Conservation (phyloP, 2,329 filamentous ascomycete genomes). For the Cercospora sp. region DNA sequence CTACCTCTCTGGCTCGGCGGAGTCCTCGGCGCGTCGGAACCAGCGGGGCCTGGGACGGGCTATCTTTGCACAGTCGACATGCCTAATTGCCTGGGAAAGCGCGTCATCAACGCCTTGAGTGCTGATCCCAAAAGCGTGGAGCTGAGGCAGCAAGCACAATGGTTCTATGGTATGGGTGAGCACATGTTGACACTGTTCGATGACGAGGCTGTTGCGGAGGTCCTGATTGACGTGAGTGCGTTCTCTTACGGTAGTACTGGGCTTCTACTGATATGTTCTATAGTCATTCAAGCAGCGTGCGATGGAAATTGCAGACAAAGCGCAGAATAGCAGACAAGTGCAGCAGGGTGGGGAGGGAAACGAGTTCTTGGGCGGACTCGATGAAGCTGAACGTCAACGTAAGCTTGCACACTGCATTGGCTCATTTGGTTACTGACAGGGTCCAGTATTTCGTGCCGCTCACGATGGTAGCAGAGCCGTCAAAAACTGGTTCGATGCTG, state of each 20-base stretch:
- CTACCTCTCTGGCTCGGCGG: slow-evolving; percentile 94
- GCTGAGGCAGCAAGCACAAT: slow-evolving; percentile 75
- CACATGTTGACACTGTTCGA: slow-evolving; percentile 89
- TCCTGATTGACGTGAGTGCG: slow-evolving; percentile 47
- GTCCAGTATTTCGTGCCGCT: slow-evolving; percentile 50
- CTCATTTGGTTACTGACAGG: neutral
- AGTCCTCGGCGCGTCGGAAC: slow-evolving; percentile 72
- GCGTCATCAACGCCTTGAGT: slow-evolving; percentile 85
- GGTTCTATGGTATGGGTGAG: slow-evolving; percentile 85
- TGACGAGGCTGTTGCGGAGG: slow-evolving; percentile 75
- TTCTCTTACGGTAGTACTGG: neutral
- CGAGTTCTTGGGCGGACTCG: slow-evolving; percentile 83
- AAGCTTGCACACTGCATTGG: neutral
- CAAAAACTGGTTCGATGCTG: slow-evolving; percentile 42
- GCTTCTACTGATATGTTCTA: neutral
- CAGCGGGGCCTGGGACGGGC: slow-evolving; percentile 43
- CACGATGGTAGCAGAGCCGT: slow-evolving; percentile 52
- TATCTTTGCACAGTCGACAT: slow-evolving; percentile 79
- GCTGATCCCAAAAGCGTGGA: slow-evolving; percentile 86
- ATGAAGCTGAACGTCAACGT: slow-evolving; percentile 77
- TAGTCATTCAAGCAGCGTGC: slow-evolving; percentile 80
- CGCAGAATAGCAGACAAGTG: slow-evolving; percentile 69
- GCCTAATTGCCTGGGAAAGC: slow-evolving; percentile 71
- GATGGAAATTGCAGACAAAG: slow-evolving; percentile 81
- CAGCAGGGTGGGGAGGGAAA: slow-evolving; percentile 44